Conservation (phyloP, 768 basidiomycete genomes). For the Xerocomellus amylosporus region DNA sequence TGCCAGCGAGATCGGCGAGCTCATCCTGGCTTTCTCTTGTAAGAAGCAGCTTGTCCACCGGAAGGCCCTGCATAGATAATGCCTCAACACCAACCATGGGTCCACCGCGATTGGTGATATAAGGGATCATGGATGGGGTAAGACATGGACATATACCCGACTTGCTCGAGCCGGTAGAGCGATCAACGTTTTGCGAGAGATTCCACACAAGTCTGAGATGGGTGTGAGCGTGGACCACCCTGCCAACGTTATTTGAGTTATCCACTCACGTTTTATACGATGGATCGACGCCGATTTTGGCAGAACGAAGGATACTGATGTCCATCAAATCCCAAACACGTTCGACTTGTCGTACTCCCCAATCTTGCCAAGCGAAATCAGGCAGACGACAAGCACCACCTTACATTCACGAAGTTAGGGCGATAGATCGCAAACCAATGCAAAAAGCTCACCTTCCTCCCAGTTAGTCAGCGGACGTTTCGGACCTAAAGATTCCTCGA, state of each 20-base stretch:
- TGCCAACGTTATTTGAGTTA: background rate
- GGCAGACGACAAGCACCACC: constrained; percentile 82
- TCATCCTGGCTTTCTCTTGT: constrained; percentile 94
- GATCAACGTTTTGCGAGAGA: constrained; percentile 93
- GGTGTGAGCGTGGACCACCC: constrained; percentile 1
- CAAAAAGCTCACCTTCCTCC: constrained; percentile 71
- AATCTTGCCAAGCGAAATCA: constrained; percentile 92
- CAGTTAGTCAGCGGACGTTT: constrained; percentile 88
- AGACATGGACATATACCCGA: constrained; percentile 89
- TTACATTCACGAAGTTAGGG: constrained; percentile 24
- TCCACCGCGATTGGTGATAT: constrained; percentile 92
- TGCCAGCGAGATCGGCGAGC: constrained; percentile 90
- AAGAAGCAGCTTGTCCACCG: constrained; percentile 85
- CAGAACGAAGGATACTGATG: constrained; percentile 80
- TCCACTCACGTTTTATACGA: constrained; percentile 79
- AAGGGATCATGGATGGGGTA: constrained; percentile 96
- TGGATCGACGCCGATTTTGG: constrained; percentile 77
- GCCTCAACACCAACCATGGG: constrained; percentile 95
- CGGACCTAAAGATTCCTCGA: constrained; percentile 78
- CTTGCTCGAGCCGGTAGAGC: constrained; percentile 77
- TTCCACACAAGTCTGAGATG: constrained; percentile 82
- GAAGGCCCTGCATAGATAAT: constrained; percentile 90
- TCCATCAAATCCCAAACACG: constrained; percentile 96
- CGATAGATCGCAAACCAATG: background rate
- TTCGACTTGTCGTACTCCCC: constrained; percentile 90